Evolutionary conservation across 148 eudicot genomes (phyloP), one percentile per base, ranked within the genome.

Genomic region (Polygonum maritimum): DNA sequence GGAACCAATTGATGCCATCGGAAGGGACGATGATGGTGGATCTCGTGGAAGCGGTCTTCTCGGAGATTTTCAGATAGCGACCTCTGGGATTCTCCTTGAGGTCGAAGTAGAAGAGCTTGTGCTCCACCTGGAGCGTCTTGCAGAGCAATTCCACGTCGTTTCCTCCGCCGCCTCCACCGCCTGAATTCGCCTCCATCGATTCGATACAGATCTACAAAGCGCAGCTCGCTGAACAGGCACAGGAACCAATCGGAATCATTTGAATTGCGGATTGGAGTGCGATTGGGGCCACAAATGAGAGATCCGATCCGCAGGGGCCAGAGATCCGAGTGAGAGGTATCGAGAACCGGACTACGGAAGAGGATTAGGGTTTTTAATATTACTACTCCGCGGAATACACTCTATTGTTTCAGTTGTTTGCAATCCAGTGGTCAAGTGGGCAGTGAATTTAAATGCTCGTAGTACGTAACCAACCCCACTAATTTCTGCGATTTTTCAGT

Each of bases 71-170:
- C 1, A 94, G 89, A 79, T 92, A 94, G 10, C 96, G 88, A 0
- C 98, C 98, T 21, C 97, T 84, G 0, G 97, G 98, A 80, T 94
- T 94, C 88, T 94, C 97, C 83, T 94, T 94, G 40, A 94, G 93
- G 82, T 94, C 98, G 78, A 94, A 94, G 83, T 94, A 94, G 80
- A 94, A 94, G 18, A 94, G 87, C 79, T 94, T 94, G 85, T 94
- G 96, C 76, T 94, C 98, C 39, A 94, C 98, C 83, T 94, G 98
- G n/a, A 94, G 80, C 3, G 97, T 94, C 86, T 92, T 94, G 80
- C 91, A 86, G n/a, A 92, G 60, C 76, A 94, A 74, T 76, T 92
- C 98, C 44, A 88, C 90, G 62, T 94, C 98, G 69, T 88, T 90
- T 3, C 93, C 93, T 0, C 71, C 71, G 35, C 87, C 88, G 0